These are phyloP conservation scores for Nannochloris sp. DNA, from an alignment of 139 green algal genomes.

Conservation along the genomic window DNA sequence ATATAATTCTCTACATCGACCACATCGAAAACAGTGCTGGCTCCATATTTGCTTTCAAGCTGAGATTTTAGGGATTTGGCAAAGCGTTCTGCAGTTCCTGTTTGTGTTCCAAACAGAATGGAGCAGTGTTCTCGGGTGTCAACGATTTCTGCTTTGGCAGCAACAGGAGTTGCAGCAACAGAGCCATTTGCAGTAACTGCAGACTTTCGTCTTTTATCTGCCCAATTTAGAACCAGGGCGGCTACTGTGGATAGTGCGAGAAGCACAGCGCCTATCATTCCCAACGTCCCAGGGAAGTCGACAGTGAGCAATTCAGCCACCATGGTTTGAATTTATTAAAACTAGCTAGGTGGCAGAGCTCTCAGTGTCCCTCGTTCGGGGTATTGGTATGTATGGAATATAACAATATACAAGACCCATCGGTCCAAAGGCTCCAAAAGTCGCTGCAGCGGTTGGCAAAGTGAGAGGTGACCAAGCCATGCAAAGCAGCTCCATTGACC, in stretches of 20 bases:
- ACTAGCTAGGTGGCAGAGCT: no score
- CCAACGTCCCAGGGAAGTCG: not conserved
- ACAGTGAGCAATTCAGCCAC: no score
- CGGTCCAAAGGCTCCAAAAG: no score
- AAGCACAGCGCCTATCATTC: not conserved
- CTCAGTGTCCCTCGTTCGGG: no score
- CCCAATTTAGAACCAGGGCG: not conserved
- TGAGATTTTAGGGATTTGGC: conserved; percentile 63
- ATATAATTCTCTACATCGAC: conserved; percentile 67
- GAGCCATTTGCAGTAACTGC: not conserved
- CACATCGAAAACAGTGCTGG: conserved; percentile 45
- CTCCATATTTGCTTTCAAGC: conserved; percentile 47
- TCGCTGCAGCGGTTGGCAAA: no score
- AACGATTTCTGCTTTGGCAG: not conserved
- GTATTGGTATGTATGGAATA: no score
- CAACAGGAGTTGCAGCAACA: not conserved
- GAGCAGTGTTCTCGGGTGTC: conserved; percentile 5
- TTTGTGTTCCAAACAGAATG: conserved; percentile 72
- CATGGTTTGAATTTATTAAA: no score
- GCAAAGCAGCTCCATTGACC: no score
- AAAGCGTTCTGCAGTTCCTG: conserved; percentile 87
- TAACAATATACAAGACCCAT: no score
- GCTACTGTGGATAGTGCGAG: not conserved
- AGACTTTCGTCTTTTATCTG: not conserved
- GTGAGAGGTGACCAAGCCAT: no score